Percentiles rank a stretch among this genome's conserved stretches.
These are phyloP conservation scores for Fusarium ambrosium DNA, from an alignment of 2,329 filamentous ascomycete species.

Conservation along the genomic window DNA sequence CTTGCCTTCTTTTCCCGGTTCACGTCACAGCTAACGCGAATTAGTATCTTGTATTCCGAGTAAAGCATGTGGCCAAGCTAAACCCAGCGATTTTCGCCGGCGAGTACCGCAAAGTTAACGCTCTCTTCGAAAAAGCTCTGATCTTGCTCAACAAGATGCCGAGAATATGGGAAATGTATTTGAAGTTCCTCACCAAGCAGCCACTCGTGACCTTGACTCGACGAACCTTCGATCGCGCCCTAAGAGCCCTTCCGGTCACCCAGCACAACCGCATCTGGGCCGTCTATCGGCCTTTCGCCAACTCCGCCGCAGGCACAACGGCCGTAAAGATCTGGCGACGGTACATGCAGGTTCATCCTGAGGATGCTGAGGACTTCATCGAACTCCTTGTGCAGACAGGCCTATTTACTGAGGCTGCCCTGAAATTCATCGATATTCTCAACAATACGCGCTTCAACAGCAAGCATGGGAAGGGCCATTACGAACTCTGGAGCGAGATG, in stretches of 20 bases:
- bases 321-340: slow-evolving; percentile 94
- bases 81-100: slow-evolving; percentile 84
- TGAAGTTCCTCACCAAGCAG: slow-evolving; percentile 89
- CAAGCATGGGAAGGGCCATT: slow-evolving; percentile 93
- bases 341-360: slow-evolving; percentile 97
- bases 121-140: slow-evolving; percentile 91
- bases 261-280: slow-evolving; percentile 98
- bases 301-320: slow-evolving; percentile 89
- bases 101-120: slow-evolving; percentile 94
- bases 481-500: slow-evolving; percentile 98
- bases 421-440: slow-evolving; percentile 90
- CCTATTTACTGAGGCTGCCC: slow-evolving; percentile 91
- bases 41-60: slow-evolving; percentile 87
- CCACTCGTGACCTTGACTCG: slow-evolving; percentile 91
- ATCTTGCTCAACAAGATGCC: slow-evolving; percentile 99
- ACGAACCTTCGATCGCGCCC: slow-evolving; percentile 89
- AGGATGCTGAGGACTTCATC: slow-evolving; percentile 95
- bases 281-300: slow-evolving; percentile 90
- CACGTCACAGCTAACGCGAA: slow-evolving; percentile 8
- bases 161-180: slow-evolving; percentile 97
- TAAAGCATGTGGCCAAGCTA: slow-evolving; percentile 82
- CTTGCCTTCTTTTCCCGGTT: not conserved
- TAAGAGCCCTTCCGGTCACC: slow-evolving; percentile 91
- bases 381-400: slow-evolving; percentile 85
- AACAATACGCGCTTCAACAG: slow-evolving; percentile 93